Percentiles rank a stretch among this genome's conserved stretches.
Conservation (phyloP, 208 protist species). For the Leishmania arabica region DNA sequence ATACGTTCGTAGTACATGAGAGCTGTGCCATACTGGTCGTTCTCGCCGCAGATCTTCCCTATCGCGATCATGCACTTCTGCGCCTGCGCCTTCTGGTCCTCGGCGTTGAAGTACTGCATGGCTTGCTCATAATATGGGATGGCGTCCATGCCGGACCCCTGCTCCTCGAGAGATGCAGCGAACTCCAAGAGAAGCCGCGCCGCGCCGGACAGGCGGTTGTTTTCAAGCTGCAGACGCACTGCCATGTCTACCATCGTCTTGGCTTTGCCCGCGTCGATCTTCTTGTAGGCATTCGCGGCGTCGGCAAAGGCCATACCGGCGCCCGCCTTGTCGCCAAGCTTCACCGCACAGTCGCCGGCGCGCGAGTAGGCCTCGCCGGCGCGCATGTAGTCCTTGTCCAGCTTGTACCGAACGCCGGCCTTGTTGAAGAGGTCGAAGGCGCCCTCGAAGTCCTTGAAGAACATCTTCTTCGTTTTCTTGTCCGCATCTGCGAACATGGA, state of each 20-base stretch:
- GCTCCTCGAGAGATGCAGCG: slow-evolving; percentile 63
- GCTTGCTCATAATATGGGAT: slow-evolving; percentile 81
- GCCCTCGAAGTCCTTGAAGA: slow-evolving; percentile 86
- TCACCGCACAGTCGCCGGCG: slow-evolving; percentile 69
- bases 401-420: slow-evolving; percentile 69
- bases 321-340: slow-evolving; percentile 48
- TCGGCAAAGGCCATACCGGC: slow-evolving; percentile 56
- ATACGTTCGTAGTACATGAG: slow-evolving; percentile 83
- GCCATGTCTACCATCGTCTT: slow-evolving; percentile 64
- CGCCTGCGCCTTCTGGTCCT: slow-evolving; percentile 74
- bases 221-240: slow-evolving; percentile 71
- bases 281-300: slow-evolving; percentile 66
- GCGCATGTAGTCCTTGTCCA: slow-evolving; percentile 74
- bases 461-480: slow-evolving; percentile 76
- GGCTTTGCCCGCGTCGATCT: slow-evolving; percentile 63
- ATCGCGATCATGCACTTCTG: slow-evolving; percentile 85
- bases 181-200: slow-evolving; percentile 75
- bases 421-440: slow-evolving; percentile 83
- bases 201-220: slow-evolving; percentile 63
- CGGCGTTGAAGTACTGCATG: slow-evolving; percentile 78
- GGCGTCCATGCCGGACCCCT: slow-evolving; percentile 57
- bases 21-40: slow-evolving; percentile 80
- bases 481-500: slow-evolving; percentile 65
- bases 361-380: slow-evolving; percentile 79
- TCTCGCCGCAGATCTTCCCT: slow-evolving; percentile 77